phyloP scores from a whole-genome alignment of 2,329 filamentous ascomycete genomes.

The Sporothrix luriei region DNA sequence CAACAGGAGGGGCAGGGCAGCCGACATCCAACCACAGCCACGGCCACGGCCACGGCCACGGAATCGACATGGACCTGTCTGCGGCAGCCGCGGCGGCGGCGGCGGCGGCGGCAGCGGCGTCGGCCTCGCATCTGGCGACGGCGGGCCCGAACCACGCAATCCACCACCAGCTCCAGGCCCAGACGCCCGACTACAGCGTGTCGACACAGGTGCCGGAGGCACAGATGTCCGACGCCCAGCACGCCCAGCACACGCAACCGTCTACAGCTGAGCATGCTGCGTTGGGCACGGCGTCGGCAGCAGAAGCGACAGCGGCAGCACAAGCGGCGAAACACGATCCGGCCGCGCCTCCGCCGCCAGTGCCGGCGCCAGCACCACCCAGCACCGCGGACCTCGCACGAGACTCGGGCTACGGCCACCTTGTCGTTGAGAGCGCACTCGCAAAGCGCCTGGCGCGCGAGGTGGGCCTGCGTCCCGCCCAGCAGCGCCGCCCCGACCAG shows the following conservation, averaged over 20 bases:
- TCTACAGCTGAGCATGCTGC: neutral
- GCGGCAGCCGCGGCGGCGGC: constrained; percentile 28
- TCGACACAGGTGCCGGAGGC: neutral
- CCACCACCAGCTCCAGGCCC: constrained; percentile 35
- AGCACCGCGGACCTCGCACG: constrained; percentile 54
- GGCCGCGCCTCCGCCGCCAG: constrained; percentile 27
- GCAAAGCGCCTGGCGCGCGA: constrained; percentile 58
- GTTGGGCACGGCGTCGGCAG: neutral
- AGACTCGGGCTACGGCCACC: constrained; percentile 51
- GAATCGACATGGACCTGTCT: constrained; percentile 27
- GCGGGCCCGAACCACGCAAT: constrained; percentile 24
- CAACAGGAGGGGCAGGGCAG: constrained; percentile 4
- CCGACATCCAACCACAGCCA: neutral
- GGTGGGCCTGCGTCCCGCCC: constrained; percentile 52
- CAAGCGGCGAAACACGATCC: constrained; percentile 3
- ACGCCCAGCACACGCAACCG: neutral
- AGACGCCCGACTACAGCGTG: constrained; percentile 23
- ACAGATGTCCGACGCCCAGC: neutral
- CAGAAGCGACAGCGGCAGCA: neutral
- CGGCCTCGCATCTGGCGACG: constrained; percentile 21
- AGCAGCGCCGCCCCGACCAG: constrained; percentile 58
- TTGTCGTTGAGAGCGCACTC: constrained; percentile 57
- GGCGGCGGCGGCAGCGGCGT: constrained; percentile 31
- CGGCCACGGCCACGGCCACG: constrained; percentile 28
- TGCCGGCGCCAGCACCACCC: constrained; percentile 35